Evolutionary conservation across 495 filamentous ascomycete genomes (phyloP).

Genomic region (Hyaloscypha variabilis): DNA sequence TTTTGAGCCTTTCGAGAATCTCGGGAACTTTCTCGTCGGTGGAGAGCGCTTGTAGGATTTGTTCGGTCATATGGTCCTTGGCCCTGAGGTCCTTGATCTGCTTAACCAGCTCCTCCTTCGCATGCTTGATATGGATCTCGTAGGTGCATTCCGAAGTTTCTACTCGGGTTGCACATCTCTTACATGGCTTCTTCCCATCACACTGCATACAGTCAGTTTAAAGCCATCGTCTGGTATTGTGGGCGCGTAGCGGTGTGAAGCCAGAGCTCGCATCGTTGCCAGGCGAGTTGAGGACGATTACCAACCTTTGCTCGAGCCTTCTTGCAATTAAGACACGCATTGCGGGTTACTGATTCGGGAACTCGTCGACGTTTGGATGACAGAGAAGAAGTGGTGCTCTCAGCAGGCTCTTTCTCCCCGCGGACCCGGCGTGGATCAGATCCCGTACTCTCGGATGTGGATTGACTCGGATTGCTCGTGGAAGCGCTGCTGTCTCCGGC

Average conservation of each 20-base stretch:
- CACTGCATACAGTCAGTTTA: conserved; percentile 25
- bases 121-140: conserved; percentile 33
- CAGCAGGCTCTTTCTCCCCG: conserved; percentile 22
- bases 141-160: conserved; percentile 31
- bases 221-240: background rate
- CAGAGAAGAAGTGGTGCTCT: conserved; percentile 15
- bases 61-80: conserved; percentile 35
- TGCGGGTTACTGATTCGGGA: conserved; percentile 33
- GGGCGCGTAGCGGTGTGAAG: background rate
- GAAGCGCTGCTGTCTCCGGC: conserved; percentile 28
- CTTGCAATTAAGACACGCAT: conserved; percentile 34
- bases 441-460: conserved; percentile 31
- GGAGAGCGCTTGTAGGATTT: conserved; percentile 37
- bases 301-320: conserved; percentile 34
- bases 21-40: conserved; percentile 38
- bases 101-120: conserved; percentile 35
- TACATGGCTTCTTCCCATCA: conserved; percentile 32
- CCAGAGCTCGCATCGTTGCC: conserved; percentile 65
- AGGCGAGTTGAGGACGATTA: conserved; percentile 9
- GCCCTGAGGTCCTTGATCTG: conserved; percentile 29
- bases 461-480: conserved; percentile 27
- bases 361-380: conserved; percentile 28
- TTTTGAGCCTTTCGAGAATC: conserved; percentile 36
- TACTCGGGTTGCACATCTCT: conserved; percentile 27
- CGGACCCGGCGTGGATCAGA: conserved; percentile 26